Percentiles rank a stretch among this genome's conserved stretches.
phyloP scores from a whole-genome alignment of 305 asterid species.

The Fraxinus floribunda region DNA sequence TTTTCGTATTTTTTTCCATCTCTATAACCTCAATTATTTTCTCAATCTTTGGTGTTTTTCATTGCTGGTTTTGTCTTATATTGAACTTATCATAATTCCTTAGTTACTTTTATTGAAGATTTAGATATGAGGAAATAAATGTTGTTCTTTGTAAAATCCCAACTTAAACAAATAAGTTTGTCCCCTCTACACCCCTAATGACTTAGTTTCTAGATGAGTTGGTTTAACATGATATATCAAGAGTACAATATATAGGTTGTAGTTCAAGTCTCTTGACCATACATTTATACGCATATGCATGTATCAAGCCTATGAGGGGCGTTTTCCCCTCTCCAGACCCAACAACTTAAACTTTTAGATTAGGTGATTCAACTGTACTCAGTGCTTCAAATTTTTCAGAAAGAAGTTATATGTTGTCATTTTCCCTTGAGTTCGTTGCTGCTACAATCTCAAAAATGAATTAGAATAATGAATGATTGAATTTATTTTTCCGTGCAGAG shows the following conservation, averaged over 20 bases:
- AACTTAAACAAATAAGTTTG: background rate
- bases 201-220: background rate
- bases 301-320: background rate
- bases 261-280: background rate
- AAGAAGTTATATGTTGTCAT: background rate
- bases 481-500: conserved; percentile 35
- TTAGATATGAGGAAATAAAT: background rate
- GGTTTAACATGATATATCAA: background rate
- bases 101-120: background rate
- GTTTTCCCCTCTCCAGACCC: background rate
- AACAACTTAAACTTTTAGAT: background rate
- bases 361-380: background rate
- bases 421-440: background rate
- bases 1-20: background rate
- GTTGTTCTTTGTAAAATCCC: background rate
- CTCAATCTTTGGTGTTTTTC: background rate
- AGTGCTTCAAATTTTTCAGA: background rate
- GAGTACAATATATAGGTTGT: background rate
- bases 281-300: background rate
- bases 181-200: background rate
- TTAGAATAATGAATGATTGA: background rate
- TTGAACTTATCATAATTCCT: background rate
- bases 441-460: background rate
- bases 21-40: background rate
- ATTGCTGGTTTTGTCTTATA: background rate